A percentile compares a stretch with the other conserved stretches of the same genome.
Conservation (phyloP, 2,329 filamentous ascomycete species). For the Sporothrix curviconia region DNA sequence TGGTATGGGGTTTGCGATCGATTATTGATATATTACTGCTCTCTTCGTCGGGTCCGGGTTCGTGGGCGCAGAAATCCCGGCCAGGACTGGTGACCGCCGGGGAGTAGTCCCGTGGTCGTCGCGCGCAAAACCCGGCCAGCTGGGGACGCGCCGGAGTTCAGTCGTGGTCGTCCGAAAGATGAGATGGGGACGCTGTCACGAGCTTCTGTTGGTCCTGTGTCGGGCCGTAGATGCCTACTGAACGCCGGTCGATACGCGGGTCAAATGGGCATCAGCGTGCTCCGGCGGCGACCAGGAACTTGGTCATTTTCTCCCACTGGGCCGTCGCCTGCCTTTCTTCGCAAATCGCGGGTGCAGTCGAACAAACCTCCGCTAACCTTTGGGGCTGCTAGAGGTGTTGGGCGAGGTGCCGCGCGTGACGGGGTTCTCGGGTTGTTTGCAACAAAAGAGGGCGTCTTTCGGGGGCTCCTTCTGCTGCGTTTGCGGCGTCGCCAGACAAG, state of each 20-base stretch:
- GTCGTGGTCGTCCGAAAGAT: slow-evolving; percentile 57
- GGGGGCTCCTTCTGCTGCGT: slow-evolving; percentile 39
- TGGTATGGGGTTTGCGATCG: too few relatives aligned
- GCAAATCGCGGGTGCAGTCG: slow-evolving; percentile 15
- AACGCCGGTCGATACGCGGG: slow-evolving; percentile 56
- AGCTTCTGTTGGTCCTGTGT: slow-evolving; percentile 50
- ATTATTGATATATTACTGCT: too few relatives aligned
- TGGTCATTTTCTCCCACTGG: slow-evolving; percentile 32
- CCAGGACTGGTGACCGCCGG: too few relatives aligned
- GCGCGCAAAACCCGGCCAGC: slow-evolving; percentile 51
- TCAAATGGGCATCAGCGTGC: slow-evolving; percentile 53
- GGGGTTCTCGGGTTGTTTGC: slow-evolving; percentile 26
- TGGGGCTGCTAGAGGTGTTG: slow-evolving; percentile 40
- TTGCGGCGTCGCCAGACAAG: slow-evolving; percentile 31
- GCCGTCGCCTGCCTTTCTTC: slow-evolving; percentile 8
- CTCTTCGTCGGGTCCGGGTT: slow-evolving; percentile 51
- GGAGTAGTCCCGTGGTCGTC: too few relatives aligned
- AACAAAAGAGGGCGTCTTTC: slow-evolving; percentile 36
- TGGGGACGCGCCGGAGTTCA: slow-evolving; percentile 57
- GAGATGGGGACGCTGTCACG: slow-evolving; percentile 59
- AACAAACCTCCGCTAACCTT: slow-evolving; percentile 34
- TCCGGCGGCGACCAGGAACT: slow-evolving; percentile 39
- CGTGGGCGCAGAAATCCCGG: too few relatives aligned
- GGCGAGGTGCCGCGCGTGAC: slow-evolving; percentile 46
- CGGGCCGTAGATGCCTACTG: slow-evolving; percentile 48